Evolutionary conservation across 495 filamentous ascomycete genomes (phyloP).

Genomic region (Xylaria bambusicola): DNA sequence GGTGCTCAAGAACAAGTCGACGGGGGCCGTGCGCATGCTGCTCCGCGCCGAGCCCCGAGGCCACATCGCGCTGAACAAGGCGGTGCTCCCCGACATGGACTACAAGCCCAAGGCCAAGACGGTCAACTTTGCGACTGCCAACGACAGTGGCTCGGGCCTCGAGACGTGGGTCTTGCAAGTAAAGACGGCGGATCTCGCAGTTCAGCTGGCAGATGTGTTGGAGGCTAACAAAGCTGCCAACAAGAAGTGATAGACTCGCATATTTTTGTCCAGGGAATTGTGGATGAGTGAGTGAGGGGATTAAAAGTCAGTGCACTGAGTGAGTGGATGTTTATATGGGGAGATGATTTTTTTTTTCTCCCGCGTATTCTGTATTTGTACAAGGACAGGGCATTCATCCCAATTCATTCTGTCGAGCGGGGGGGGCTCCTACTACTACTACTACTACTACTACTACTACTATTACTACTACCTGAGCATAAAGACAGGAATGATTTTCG

Average conservation of each 20-base stretch:
- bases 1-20: conserved; percentile 66
- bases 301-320: too few relatives aligned
- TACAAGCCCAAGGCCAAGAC: conserved; percentile 59
- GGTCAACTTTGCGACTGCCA: conserved; percentile 57
- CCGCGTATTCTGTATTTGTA: conserved; percentile 16
- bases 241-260: conserved; percentile 44
- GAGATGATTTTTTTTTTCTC: too few relatives aligned
- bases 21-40: conserved; percentile 62
- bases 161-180: conserved; percentile 68
- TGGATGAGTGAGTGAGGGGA: too few relatives aligned
- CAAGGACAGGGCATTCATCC: too few relatives aligned
- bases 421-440: too few relatives aligned
- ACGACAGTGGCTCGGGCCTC: conserved; percentile 49
- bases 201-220: conserved; percentile 49
- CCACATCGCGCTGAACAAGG: conserved; percentile 67
- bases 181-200: conserved; percentile 51
- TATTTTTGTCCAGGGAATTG: too few relatives aligned
- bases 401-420: conserved; percentile 13
- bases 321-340: too few relatives aligned
- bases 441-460: too few relatives aligned
- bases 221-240: conserved; percentile 51
- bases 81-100: conserved; percentile 56
- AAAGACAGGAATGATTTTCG: background rate
- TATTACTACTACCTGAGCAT: too few relatives aligned
- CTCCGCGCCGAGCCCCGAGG: conserved; percentile 70